phyloP scores from a whole-genome alignment of 257 asterid species.

The Fraxinus cuspidata region DNA sequence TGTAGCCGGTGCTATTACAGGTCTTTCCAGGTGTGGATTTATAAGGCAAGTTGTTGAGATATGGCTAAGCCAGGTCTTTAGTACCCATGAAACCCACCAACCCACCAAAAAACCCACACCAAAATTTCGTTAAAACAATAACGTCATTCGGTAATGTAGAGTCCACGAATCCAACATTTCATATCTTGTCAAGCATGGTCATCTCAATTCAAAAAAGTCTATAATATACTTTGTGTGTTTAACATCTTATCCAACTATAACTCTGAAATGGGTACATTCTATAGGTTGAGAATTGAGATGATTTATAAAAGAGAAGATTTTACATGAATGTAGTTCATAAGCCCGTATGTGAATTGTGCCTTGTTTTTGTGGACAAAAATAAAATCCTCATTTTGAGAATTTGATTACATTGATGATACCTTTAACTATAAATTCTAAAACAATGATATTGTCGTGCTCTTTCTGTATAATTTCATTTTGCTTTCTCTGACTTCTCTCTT shows the following conservation, averaged over 20 bases:
- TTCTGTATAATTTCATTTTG: neutral
- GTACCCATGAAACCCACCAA: neutral
- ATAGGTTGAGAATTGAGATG: neutral
- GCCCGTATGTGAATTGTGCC: neutral
- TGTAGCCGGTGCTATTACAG: conserved; percentile 7
- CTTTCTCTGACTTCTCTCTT: neutral
- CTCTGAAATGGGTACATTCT: neutral
- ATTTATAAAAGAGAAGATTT: neutral
- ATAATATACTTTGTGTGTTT: neutral
- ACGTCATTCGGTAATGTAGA: neutral
- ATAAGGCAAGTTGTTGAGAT: neutral
- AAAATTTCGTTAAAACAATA: neutral
- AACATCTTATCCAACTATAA: neutral
- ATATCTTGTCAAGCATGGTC: neutral
- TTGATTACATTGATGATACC: neutral
- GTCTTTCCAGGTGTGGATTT: neutral
- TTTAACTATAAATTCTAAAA: neutral
- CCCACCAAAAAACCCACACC: neutral
- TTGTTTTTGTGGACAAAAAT: neutral
- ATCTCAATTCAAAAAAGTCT: neutral
- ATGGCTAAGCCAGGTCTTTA: neutral
- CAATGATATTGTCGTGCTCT: neutral
- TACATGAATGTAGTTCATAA: neutral
- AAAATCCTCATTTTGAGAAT: neutral
- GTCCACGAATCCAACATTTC: neutral